Conservation (phyloP, 2,329 filamentous ascomycete genomes). For the Phialocephala subalpina region DNA sequence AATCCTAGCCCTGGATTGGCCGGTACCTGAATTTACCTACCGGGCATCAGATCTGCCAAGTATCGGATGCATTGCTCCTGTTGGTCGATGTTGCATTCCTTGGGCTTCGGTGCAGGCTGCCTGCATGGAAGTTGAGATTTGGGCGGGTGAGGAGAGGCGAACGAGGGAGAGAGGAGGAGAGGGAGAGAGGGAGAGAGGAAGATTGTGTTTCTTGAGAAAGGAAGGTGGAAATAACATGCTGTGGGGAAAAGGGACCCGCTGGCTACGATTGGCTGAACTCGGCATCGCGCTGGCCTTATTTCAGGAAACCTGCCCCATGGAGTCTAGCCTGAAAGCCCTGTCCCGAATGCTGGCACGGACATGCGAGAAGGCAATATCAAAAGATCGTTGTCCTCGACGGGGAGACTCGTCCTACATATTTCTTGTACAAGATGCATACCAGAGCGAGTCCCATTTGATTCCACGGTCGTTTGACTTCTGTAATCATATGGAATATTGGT, state of each 20-base stretch:
- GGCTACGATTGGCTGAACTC: neutral
- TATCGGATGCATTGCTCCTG: neutral
- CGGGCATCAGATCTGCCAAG: neutral
- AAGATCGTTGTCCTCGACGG: neutral
- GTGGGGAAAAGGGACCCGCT: neutral
- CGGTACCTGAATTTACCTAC: conserved; percentile 9
- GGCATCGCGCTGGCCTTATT: neutral
- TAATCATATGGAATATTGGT: too few relatives aligned
- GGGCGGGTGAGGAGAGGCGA: neutral
- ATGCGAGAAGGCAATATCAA: neutral
- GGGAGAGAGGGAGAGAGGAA: neutral
- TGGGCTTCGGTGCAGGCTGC: neutral
- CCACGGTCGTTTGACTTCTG: too few relatives aligned
- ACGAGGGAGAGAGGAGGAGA: neutral
- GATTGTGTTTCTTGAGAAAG: neutral
- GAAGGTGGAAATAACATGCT: conserved; percentile 5
- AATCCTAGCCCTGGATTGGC: neutral
- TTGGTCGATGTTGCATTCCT: conserved; percentile 6
- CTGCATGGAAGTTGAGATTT: neutral
- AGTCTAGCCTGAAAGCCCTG: neutral
- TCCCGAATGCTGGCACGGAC: too few relatives aligned
- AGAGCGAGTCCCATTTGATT: too few relatives aligned
- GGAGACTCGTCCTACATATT: too few relatives aligned
- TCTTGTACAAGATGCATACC: neutral
- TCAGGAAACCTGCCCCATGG: neutral